A percentile compares a stretch with the other conserved stretches of the same genome.
Conservation (phyloP, 2,329 filamentous ascomycete species). For the Calycina marina region DNA sequence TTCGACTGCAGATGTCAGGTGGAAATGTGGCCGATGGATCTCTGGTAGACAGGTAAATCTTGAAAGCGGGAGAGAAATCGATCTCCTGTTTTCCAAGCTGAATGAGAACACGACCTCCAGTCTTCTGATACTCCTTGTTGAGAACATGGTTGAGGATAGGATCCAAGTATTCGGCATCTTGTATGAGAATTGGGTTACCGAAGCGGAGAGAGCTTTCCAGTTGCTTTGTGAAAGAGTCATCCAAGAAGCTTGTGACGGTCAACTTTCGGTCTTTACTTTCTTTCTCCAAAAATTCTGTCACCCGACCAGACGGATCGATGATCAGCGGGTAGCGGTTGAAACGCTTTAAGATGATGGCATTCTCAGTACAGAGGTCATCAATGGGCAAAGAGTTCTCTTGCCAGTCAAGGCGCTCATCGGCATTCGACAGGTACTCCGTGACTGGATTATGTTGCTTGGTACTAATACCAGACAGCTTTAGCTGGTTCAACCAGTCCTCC, state of each 20-base stretch:
- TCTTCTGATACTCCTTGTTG: constrained; percentile 99
- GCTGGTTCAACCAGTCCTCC: constrained; percentile 92
- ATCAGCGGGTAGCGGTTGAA: constrained; percentile 98
- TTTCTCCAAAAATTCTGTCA: constrained; percentile 88
- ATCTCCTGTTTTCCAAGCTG: constrained; percentile 98
- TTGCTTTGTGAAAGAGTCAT: constrained; percentile 96
- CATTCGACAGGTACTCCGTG: constrained; percentile 91
- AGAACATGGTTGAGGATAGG: constrained; percentile 96
- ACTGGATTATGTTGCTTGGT: constrained; percentile 91
- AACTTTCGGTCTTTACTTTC: constrained; percentile 87
- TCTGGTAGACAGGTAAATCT: constrained; percentile 83
- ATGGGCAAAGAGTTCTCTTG: constrained; percentile 88
- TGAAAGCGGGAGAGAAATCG: constrained; percentile 95
- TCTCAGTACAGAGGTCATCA: constrained; percentile 95
- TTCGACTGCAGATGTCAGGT: constrained; percentile 93
- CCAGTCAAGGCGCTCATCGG: constrained; percentile 89
- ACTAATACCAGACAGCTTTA: constrained; percentile 80
- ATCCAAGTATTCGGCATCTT: constrained; percentile 93
- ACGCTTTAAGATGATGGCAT: constrained; percentile 90
- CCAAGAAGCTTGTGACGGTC: constrained; percentile 94
- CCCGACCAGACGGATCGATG: constrained; percentile 90
- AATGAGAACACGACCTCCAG: constrained; percentile 91
- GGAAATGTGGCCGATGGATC: constrained; percentile 93
- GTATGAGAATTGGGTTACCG: constrained; percentile 95
- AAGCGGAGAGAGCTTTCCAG: constrained; percentile 93